phyloP scores from a whole-genome alignment of 805 yeast species.

The Tetrapisispora nanseiensis region DNA sequence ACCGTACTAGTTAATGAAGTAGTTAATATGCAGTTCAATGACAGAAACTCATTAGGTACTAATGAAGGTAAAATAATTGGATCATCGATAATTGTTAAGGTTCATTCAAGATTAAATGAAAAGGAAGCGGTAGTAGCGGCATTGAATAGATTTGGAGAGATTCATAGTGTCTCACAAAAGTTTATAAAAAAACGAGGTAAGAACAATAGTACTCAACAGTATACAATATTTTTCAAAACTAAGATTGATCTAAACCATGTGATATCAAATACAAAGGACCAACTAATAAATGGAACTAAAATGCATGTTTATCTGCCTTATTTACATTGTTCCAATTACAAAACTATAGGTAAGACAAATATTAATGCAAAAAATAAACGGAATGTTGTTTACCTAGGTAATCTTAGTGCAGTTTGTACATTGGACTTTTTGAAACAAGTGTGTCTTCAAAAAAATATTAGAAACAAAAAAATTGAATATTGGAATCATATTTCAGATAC shows the following conservation, averaged over 20 bases:
- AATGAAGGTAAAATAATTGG: neutral
- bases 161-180: constrained; percentile 11
- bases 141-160: constrained; percentile 23
- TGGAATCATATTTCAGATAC: constrained; percentile 10
- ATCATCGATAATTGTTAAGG: constrained; percentile 18
- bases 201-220: neutral
- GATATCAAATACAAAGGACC: neutral
- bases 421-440: constrained; percentile 19
- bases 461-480: constrained; percentile 11
- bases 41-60: too few relatives aligned
- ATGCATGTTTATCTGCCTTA: neutral
- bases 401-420: constrained; percentile 24
- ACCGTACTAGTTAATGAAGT: too few relatives aligned
- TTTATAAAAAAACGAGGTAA: neutral
- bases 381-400: constrained; percentile 14
- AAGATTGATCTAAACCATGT: neutral
- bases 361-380: neutral
- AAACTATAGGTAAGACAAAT: neutral
- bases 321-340: too few relatives aligned
- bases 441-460: constrained; percentile 21
- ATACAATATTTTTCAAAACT: neutral
- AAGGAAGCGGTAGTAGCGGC: constrained; percentile 16
- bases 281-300: neutral
- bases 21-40: too few relatives aligned
- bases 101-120: constrained; percentile 17